Evolutionary conservation across 2,329 filamentous ascomycete genomes (phyloP), one percentile per base, ranked within the genome.

Genomic region (Penicillium concentricum): DNA sequence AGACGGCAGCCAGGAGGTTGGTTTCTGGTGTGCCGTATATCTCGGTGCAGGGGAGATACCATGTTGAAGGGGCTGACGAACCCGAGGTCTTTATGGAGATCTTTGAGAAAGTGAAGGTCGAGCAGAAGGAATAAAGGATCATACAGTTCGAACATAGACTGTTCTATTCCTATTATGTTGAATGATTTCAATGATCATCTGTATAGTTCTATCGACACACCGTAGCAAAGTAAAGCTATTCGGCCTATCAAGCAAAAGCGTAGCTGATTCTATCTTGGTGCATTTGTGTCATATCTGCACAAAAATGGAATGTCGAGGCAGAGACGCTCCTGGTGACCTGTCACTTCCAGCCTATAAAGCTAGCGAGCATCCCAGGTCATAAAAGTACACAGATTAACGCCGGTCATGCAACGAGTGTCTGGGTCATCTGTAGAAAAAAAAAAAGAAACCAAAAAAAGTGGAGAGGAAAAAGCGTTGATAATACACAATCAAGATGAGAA

Each of bases 21-120:
- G 80, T 92, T 38, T 80, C 75, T 52, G 89, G 89, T 0, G 90
- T 94, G 59, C 90, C 90, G 7, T 84, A 89, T 70, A 92, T 91
- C 70, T 85, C 85, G 13, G 82, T 94, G 60, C 87, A 92, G 67
- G 86, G 79, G 2, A 79, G 78, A 63, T 87, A 85, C 72, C 82
- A 87, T 63, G 72, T 93, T 30, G 82, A 85, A 28, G 90, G 90
- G 1, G 90, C 89, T 1, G 86, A 92, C 74, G 88, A 91, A 57
- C 81, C 86, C 2, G 77, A 80, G 44, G 82, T 81, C 2, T 92
- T 92, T 67, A 72, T 90, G 59, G 79, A 85, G 65, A 75, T 87
- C 46, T 89, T 93, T 70, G 78, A 85, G 60, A 78, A 80, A 66
- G 80, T 89, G 54, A 84, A 84, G 75, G 76, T 67, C 54, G 70